Evolutionary conservation across 2,329 filamentous ascomycete species (phyloP).

Genomic region (Annulohypoxylon truncatum): DNA sequence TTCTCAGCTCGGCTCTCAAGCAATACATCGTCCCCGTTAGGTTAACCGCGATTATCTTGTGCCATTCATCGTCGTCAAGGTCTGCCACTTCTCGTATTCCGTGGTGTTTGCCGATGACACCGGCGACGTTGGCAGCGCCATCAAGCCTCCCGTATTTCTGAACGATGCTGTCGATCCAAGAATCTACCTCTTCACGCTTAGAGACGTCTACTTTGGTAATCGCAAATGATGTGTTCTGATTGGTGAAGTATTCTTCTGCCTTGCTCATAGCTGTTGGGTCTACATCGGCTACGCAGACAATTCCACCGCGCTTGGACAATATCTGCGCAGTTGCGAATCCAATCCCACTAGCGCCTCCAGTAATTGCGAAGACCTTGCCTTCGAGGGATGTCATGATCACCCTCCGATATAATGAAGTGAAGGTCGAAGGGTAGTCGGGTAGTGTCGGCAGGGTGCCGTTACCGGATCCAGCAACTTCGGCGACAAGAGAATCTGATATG

Average conservation of each 20-base stretch:
- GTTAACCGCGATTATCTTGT: conserved; percentile 61
- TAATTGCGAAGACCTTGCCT: conserved; percentile 56
- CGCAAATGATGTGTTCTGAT: conserved; percentile 45
- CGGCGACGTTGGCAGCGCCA: conserved; percentile 67
- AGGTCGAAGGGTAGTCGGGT: not conserved
- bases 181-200: conserved; percentile 60
- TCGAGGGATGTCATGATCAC: conserved; percentile 41
- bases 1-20: conserved; percentile 58
- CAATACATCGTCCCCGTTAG: conserved; percentile 65
- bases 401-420: not conserved
- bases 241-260: conserved; percentile 46
- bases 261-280: conserved; percentile 44
- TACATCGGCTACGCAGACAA: conserved; percentile 49
- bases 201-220: conserved; percentile 61
- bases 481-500: not conserved
- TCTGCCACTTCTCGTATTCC: conserved; percentile 55
- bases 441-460: conserved; percentile 15
- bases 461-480: not conserved
- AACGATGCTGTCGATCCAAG: conserved; percentile 61
- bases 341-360: conserved; percentile 56
- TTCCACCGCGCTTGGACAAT: conserved; percentile 47
- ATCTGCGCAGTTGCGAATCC: conserved; percentile 50
- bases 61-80: conserved; percentile 61
- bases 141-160: conserved; percentile 64
- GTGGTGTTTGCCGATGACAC: conserved; percentile 59